A percentile compares a stretch with the other conserved stretches of the same genome.
Conservation (phyloP, 2,329 filamentous ascomycete genomes). For the Xylariaceae sp. region DNA sequence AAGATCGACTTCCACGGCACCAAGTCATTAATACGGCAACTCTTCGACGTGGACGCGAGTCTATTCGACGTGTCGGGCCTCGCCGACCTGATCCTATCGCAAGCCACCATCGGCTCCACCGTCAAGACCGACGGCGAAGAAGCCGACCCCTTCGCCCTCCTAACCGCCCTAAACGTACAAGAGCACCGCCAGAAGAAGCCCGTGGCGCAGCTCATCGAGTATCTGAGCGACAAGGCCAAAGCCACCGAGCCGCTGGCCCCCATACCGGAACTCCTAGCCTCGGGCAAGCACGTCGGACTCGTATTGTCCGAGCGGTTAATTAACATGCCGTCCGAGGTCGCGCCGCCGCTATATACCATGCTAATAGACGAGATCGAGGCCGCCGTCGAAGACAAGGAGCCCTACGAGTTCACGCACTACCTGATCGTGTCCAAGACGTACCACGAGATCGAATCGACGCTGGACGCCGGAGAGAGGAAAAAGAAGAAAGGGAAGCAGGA, state of each 20-base stretch:
- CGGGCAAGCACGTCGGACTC: slow-evolving; percentile 66
- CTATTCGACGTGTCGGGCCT: slow-evolving; percentile 85
- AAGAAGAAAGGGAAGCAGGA: slow-evolving; percentile 64
- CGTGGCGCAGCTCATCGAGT: slow-evolving; percentile 65
- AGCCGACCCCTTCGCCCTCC: slow-evolving; percentile 85
- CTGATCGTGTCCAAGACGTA: slow-evolving; percentile 91
- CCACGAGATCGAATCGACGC: slow-evolving; percentile 74
- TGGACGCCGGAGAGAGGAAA: slow-evolving; percentile 66
- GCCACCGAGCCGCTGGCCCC: slow-evolving; percentile 52
- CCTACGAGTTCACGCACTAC: slow-evolving; percentile 91
- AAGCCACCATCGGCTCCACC: slow-evolving; percentile 84
- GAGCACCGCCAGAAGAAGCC: slow-evolving; percentile 73
- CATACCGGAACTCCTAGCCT: slow-evolving; percentile 55
- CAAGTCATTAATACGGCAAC: slow-evolving; percentile 82
- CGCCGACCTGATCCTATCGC: slow-evolving; percentile 79
- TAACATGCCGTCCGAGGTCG: slow-evolving; percentile 92
- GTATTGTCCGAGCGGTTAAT: slow-evolving; percentile 90
- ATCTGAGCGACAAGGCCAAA: slow-evolving; percentile 58
- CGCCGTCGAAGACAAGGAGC: slow-evolving; percentile 84
- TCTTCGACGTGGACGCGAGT: slow-evolving; percentile 82
- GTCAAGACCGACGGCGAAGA: slow-evolving; percentile 97
- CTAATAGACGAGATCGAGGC: slow-evolving; percentile 85
- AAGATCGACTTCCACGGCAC: slow-evolving; percentile 92
- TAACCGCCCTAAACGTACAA: slow-evolving; percentile 79
- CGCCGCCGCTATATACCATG: slow-evolving; percentile 93